A percentile compares a stretch with the other conserved stretches of the same genome.
Evolutionary conservation across 306 rosid species (phyloP).

Genomic region (Acacia acuminata): DNA sequence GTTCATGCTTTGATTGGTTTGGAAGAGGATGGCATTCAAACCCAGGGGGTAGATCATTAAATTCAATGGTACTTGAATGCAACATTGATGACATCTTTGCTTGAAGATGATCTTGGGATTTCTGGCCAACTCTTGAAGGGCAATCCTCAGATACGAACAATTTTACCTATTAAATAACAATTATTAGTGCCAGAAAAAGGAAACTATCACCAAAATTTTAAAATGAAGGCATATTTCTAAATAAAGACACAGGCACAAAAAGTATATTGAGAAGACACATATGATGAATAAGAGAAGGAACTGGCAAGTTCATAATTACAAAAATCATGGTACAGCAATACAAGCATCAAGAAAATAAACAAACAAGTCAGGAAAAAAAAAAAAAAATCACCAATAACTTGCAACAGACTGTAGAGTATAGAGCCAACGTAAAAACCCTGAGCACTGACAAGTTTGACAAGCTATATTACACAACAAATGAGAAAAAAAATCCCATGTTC

Average conservation of each 20-base stretch:
- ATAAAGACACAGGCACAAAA: neutral
- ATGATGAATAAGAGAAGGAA: neutral
- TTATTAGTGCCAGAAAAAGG: slow-evolving; percentile 13
- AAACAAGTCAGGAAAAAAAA: neutral
- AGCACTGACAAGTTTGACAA: slow-evolving; percentile 2
- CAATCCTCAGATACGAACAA: slow-evolving; percentile 58
- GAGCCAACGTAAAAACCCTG: neutral
- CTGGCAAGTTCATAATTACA: neutral
- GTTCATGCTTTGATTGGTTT: slow-evolving; percentile 35
- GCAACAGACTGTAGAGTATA: neutral
- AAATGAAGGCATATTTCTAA: neutral
- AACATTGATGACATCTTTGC: slow-evolving; percentile 40
- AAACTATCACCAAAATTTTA: slow-evolving; percentile 11
- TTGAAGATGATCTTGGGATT: slow-evolving; percentile 48
- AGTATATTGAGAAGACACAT: neutral
- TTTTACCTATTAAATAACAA: slow-evolving; percentile 49
- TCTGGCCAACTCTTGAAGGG: slow-evolving; percentile 59
- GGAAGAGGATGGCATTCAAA: slow-evolving; percentile 47
- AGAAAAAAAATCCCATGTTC: neutral
- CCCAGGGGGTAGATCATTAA: slow-evolving; percentile 63
- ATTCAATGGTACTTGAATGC: slow-evolving; percentile 38
- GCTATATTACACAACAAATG: neutral
- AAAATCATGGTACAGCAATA: neutral
- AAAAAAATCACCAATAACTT: neutral
- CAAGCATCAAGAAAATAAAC: neutral